Evolutionary conservation across 169 alveolate genomes (phyloP), one percentile per base, ranked within the genome.

Genomic region (Plasmodium yoelii): DNA sequence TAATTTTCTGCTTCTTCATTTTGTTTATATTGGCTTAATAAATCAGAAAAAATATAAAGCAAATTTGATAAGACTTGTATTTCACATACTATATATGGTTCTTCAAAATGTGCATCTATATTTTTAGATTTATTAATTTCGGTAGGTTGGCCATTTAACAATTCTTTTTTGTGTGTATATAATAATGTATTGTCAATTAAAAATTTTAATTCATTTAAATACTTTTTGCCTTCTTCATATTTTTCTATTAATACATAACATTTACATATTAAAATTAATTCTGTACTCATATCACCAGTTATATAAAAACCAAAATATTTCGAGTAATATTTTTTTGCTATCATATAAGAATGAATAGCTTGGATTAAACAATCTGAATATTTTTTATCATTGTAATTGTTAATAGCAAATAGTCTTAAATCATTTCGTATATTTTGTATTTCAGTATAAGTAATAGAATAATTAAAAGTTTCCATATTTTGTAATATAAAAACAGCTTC

Each of bases 281-380:
- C 97, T 88, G 94, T 93, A 12, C 96, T 96, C 97, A 95, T 95
- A 80, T 94, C 96, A 3, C 94, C 94, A 51, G 86, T 92, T 53
- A 92, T 56, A 64, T 88, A 92, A 67, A 84, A 92, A 24, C 94
- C 94, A 51, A 75, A 87, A 53, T 75, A 87, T 55, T 92, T 92
- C 34, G 93, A 87, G 47, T 88, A 73, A 80, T 88, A 92, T 44
- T 92, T 92, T 75, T 89, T 67, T 1, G 91, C 92, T 49, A 92
- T 77, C 87, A 88, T 92, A 56, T 92, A 92, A 5, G 93, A 92
- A 59, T 92, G 94, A 59, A 92, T 67, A 28, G 93, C 92, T 59
- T 87, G 92, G n/a, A 92, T 71, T 77, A 92, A 69, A 53, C 93
- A 73, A 64, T 92, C 94, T 2, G 94, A 42, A 51, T 92, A 92